Percentiles rank a stretch among this genome's conserved stretches.
These are phyloP conservation scores for Leptographium wingfieldii DNA, from an alignment of 2,329 filamentous ascomycete genomes.

Conservation along the genomic window DNA sequence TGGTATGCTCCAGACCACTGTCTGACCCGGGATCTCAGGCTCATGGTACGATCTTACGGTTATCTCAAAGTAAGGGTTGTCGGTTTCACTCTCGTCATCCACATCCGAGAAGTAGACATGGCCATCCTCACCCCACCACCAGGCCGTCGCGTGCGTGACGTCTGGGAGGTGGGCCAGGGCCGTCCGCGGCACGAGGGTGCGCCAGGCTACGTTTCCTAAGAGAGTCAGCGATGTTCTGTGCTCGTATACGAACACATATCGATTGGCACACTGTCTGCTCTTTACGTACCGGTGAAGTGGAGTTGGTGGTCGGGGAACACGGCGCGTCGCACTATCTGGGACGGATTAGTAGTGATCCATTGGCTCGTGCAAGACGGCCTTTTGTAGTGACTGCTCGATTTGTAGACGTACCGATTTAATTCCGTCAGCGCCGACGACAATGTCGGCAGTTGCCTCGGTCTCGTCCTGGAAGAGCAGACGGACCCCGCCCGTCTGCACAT, in stretches of 20 bases:
- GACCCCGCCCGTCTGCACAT: background rate
- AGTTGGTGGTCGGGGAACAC: background rate
- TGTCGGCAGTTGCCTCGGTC: background rate
- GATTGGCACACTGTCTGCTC: background rate
- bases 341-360: background rate
- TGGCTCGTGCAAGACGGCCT: too few relatives aligned
- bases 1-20: background rate
- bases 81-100: background rate
- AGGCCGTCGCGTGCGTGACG: background rate
- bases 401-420: background rate
- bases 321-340: background rate
- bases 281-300: background rate
- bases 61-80: background rate
- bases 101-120: conserved; percentile 1
- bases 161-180: background rate
- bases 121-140: background rate
- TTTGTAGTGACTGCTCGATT: too few relatives aligned
- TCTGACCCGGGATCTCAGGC: background rate
- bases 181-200: background rate
- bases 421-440: background rate
- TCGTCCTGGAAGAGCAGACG: background rate
- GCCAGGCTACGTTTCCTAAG: background rate
- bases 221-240: background rate
- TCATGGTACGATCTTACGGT: background rate
- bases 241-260: too few relatives aligned